Conservation (phyloP, 352 stramenopile genomes). For the Globisporangium acanthophoron region DNA sequence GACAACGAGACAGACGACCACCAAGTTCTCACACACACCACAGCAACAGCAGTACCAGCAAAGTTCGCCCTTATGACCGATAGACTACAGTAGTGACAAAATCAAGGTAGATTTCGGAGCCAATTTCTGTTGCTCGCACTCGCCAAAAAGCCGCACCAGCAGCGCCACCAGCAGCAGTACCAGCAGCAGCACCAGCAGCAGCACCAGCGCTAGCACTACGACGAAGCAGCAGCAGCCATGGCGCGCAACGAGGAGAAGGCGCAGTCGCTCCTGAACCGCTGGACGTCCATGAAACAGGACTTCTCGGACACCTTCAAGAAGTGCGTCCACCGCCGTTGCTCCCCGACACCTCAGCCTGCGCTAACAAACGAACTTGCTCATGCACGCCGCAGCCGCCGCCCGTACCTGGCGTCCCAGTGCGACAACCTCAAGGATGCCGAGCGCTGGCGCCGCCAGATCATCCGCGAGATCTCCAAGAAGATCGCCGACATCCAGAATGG, state of each 20-base stretch:
- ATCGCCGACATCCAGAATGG: conserved; percentile 97
- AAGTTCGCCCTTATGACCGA: background rate
- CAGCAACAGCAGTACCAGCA: background rate
- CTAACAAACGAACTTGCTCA: background rate
- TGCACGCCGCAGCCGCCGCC: conserved; percentile 54
- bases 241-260: conserved; percentile 98
- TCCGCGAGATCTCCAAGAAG: conserved; percentile 94
- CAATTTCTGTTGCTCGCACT: background rate
- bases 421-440: conserved; percentile 93
- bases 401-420: conserved; percentile 92
- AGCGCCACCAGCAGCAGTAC: background rate
- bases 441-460: conserved; percentile 90
- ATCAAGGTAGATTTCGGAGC: background rate
- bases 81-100: background rate
- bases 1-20: background rate
- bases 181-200: background rate
- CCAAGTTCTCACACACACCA: no score
- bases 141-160: background rate
- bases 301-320: conserved; percentile 82
- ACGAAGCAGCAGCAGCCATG: conserved; percentile 58
- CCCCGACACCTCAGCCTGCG: background rate
- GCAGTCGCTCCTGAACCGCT: conserved; percentile 98
- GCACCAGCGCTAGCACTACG: background rate
- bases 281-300: conserved; percentile 95
- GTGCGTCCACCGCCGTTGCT: conserved; percentile 19